These are phyloP conservation scores for Cercospora zeina DNA, from an alignment of 2,329 filamentous ascomycete genomes.

Conservation along the genomic window DNA sequence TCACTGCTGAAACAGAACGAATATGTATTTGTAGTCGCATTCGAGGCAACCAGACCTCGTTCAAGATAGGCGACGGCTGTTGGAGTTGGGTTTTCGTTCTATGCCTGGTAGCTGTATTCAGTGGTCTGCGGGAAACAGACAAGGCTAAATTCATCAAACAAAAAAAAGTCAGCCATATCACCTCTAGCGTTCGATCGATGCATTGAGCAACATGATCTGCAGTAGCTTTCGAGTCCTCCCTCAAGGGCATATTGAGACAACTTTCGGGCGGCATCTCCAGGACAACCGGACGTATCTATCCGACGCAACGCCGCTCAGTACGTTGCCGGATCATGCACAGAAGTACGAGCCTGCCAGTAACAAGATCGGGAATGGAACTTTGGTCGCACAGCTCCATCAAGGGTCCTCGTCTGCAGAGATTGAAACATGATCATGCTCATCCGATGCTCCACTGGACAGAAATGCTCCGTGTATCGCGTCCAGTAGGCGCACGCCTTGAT, in stretches of 20 bases:
- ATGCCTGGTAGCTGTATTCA: background rate
- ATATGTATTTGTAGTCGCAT: background rate
- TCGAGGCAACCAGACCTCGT: conserved; percentile 1
- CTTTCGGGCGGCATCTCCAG: too few species aligned
- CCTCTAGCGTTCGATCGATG: background rate
- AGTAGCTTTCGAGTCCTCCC: too few species aligned
- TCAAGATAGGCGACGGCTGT: background rate
- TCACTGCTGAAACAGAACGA: background rate
- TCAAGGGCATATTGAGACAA: too few species aligned
- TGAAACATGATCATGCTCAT: too few species aligned
- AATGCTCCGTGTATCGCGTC: too few species aligned
- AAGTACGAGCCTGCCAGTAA: background rate
- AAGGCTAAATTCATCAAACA: background rate
- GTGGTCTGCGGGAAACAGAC: conserved; percentile 3
- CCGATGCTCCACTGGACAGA: too few species aligned
- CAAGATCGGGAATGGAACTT: background rate
- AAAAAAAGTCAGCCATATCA: background rate
- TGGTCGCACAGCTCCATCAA: too few species aligned
- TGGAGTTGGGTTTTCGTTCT: background rate
- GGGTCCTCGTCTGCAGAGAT: too few species aligned
- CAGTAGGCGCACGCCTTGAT: too few species aligned
- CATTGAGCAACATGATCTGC: background rate
- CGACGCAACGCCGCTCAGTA: background rate
- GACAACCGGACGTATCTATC: background rate
- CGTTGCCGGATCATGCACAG: background rate